These are phyloP conservation scores for Haberlea rhodopensis DNA, from an alignment of 257 asterid species.

Conservation along the genomic window DNA sequence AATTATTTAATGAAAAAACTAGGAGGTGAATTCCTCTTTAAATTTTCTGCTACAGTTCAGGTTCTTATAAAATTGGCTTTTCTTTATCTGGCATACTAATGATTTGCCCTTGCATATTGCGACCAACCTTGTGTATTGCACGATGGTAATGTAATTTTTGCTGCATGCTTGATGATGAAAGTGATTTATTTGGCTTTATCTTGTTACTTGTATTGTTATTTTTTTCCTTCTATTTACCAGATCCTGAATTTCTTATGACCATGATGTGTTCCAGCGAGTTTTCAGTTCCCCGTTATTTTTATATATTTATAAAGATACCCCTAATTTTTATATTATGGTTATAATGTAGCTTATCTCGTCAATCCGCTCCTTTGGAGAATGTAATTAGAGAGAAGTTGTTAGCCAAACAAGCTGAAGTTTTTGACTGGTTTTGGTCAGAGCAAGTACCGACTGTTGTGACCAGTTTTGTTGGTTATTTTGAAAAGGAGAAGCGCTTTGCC, in stretches of 20 bases:
- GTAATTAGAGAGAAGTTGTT: constrained; percentile 67
- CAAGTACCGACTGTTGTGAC: constrained; percentile 71
- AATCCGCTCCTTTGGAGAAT: constrained; percentile 80
- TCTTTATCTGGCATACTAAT: constrained; percentile 9
- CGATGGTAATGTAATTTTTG: constrained; percentile 1
- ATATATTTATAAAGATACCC: no score
- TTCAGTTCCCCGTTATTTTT: no score
- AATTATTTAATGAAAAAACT: constrained; percentile 19
- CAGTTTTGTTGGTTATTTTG: constrained; percentile 70
- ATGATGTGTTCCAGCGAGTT: no score
- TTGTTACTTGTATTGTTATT: no score
- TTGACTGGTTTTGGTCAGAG: constrained; percentile 90
- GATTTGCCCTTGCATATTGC: no score
- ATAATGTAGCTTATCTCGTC: constrained; percentile 65
- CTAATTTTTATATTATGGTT: constrained; percentile 29
- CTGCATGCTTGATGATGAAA: constrained; percentile 11
- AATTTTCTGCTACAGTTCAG: constrained; percentile 6
- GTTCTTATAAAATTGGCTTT: constrained; percentile 9
- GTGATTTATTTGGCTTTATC: constrained; percentile 6
- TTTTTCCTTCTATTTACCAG: no score
- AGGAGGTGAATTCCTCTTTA: constrained; percentile 10
- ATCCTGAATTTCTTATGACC: no score
- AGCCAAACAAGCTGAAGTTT: constrained; percentile 69
- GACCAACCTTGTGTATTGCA: constrained; percentile 17
- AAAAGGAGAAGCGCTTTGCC: constrained; percentile 58